Evolutionary conservation across 2,329 filamentous ascomycete species (phyloP).

Genomic region (Trichophyton equinum): DNA sequence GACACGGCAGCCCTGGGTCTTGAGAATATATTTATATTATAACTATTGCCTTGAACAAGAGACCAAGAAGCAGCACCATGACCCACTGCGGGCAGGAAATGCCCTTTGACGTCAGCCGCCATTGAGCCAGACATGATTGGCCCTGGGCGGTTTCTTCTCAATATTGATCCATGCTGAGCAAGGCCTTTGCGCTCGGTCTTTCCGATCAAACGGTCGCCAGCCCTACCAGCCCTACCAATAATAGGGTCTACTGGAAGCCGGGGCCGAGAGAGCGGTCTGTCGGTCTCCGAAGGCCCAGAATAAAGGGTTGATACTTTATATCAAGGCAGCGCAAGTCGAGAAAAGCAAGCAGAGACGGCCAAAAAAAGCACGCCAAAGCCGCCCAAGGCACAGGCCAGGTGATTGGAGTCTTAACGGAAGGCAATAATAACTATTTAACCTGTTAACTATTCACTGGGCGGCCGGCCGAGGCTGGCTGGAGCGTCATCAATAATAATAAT

Average conservation of each 20-base stretch:
- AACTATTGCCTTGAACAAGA: neutral
- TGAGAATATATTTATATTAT: neutral
- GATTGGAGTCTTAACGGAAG: neutral
- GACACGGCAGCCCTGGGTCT: neutral
- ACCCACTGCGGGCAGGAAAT: neutral
- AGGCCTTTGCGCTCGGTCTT: neutral
- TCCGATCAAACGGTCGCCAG: conserved; percentile 2
- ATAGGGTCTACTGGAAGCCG: neutral
- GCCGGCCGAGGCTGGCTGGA: neutral
- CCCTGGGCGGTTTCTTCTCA: neutral
- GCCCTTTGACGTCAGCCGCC: neutral
- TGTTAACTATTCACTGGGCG: neutral
- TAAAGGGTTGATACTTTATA: neutral
- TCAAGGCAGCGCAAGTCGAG: neutral
- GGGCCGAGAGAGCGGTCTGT: conserved; percentile 9
- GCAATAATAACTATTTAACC: too few species aligned
- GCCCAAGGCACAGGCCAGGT: neutral
- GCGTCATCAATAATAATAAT: too few species aligned
- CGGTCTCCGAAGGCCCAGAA: neutral
- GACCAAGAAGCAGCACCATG: neutral
- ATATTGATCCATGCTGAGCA: neutral
- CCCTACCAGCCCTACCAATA: neutral
- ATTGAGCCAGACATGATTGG: neutral
- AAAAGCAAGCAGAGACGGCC: neutral
- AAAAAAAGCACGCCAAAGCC: neutral